phyloP scores from a whole-genome alignment of 257 asterid genomes.

The Rauvolfia tetraphylla region DNA sequence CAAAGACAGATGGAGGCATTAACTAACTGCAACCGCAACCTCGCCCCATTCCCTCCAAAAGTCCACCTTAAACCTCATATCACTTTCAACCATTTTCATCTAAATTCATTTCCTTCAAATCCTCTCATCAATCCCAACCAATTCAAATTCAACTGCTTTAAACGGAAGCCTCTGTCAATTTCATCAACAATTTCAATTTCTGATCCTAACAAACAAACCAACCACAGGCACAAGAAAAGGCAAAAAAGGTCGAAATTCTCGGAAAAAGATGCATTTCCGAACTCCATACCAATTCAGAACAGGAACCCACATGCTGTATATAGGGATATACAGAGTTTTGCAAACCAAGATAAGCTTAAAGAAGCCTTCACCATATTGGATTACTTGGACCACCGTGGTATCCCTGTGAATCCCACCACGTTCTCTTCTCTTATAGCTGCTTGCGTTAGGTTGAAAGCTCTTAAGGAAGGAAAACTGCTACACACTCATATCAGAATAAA shows the following conservation, averaged over 20 bases:
- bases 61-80: conserved; percentile 23
- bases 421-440: conserved; percentile 63
- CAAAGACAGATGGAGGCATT: conserved; percentile 37
- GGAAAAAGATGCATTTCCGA: conserved; percentile 45
- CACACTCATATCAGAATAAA: conserved; percentile 66
- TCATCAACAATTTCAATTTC: conserved; percentile 26
- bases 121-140: conserved; percentile 15
- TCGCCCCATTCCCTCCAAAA: conserved; percentile 27
- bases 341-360: conserved; percentile 60
- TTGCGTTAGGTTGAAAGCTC: conserved; percentile 46
- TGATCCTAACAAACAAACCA: conserved; percentile 20
- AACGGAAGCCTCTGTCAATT: conserved; percentile 18
- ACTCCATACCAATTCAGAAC: conserved; percentile 48
- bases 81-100: conserved; percentile 2
- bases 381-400: conserved; percentile 71
- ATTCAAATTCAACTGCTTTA: conserved; percentile 19
- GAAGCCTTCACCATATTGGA: conserved; percentile 74
- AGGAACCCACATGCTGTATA: conserved; percentile 72
- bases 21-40: conserved; percentile 27
- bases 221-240: conserved; percentile 1
- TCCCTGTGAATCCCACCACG: conserved; percentile 76
- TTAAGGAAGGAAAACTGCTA: conserved; percentile 51
- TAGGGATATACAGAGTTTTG: conserved; percentile 66
- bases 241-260: conserved; percentile 25
- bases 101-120: conserved; percentile 24